Evolutionary conservation across 768 basidiomycete species (phyloP), one percentile per base, ranked within the genome.

Genomic region (Auricularia auricula-judae): DNA sequence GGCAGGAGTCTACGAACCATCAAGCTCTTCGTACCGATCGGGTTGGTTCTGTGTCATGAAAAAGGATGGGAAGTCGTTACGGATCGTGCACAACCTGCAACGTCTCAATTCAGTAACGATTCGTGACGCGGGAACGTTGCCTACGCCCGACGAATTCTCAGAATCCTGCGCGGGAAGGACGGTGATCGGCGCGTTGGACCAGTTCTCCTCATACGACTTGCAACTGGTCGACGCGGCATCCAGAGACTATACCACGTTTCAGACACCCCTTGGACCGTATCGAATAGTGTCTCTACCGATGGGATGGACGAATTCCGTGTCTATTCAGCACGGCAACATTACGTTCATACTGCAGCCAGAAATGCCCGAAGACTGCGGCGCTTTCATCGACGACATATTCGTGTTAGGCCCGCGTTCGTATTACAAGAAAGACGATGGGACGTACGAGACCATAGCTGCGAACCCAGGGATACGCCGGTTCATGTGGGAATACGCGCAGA

Each of bases 251-350:
- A 81, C 79, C 0, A 78, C 76, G 0, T 82, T 81, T 67, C 72
- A 76, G 63, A 76, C 74, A 0, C 78, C 76, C 0, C 69, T 77
- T 3, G 76, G 78, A 12, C 1, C 72, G 0, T 64, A 77, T 0
- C 67, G 72, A 0, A 69, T 79, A 0, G 71, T 70, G 1, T 68
- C 70, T 0, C 65, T 81, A 0, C 78, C 78, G 0, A 78, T 78
- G 76, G 81, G 79, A 0, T 78, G 70, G 47, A 79, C 79, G 0
- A 80, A 81, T 29, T 75, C 73, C 0, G 72, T 76, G 0, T 74
- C 74, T 0, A 76, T 80, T 1, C 76, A 79, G 59, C 77, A 81
- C 16, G 76, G 73, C 12, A 73, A 80, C 62, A 70, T 79, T 4
- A 71, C 71, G 0, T 74, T 74, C 39, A 76, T 80, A 3, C 65